phyloP scores from a whole-genome alignment of 139 green algal species.

The Chlamydomonas urium region DNA sequence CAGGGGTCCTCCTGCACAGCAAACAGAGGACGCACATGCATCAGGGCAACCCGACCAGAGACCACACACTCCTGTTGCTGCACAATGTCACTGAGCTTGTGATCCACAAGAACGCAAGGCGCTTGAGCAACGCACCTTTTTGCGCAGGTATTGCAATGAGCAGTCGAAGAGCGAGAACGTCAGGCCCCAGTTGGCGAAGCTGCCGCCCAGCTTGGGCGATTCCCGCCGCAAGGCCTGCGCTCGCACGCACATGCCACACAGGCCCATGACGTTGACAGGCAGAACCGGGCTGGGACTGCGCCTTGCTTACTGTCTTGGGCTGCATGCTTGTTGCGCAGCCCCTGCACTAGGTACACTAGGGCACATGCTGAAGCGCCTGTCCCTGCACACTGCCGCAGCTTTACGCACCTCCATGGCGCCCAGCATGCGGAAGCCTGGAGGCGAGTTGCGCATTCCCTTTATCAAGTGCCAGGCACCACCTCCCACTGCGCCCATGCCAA shows the following conservation, averaged over 20 bases:
- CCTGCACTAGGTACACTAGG: no score
- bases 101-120: not conserved
- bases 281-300: no score
- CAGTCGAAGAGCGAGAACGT: constrained; percentile 98
- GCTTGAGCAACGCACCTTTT: constrained; percentile 78
- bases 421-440: constrained; percentile 64
- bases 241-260: no score
- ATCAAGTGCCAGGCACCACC: constrained; percentile 90
- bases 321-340: no score
- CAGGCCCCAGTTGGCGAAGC: constrained; percentile 97
- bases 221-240: constrained; percentile 77
- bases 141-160: constrained; percentile 82
- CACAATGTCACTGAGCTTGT: not conserved
- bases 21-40: no score
- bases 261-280: no score
- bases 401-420: constrained; percentile 84
- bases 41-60: not conserved
- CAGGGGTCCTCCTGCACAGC: constrained; percentile 88
- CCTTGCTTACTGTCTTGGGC: no score
- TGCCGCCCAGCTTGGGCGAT: constrained; percentile 90
- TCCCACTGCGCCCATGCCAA: constrained; percentile 97
- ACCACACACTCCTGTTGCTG: not conserved
- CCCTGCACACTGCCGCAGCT: no score
- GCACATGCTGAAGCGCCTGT: no score
- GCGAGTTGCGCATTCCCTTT: constrained; percentile 90